Evolutionary conservation across 1,284 basidiomycete genomes (phyloP), one percentile per base, ranked within the genome.

Genomic region (Neolentinus lepideus): DNA sequence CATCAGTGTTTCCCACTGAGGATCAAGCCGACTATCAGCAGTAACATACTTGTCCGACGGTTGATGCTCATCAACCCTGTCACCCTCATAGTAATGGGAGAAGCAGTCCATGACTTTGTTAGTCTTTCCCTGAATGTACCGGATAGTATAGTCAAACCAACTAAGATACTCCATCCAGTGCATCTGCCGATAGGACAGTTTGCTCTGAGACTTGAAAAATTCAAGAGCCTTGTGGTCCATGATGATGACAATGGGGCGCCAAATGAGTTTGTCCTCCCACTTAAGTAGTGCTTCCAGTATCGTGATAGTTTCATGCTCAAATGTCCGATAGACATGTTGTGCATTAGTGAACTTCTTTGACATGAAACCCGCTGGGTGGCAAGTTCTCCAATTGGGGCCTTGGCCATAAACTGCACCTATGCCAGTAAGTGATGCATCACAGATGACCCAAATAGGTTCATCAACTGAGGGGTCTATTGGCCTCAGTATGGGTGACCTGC

Each of bases 1-100:
- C 16, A 52, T 56, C 16, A 56, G 48, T 43, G 57, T 56, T 29
- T 61, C 58, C 2, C 58, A 54, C 24, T 59, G 47, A 0, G 58
- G 58, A 47, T 61, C 60, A 11, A 61, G 53, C 0, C 54, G 43
- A 16, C 1, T n/a, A 50, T 61, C 60, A 12, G 43, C 14, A 22
- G 31, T 16, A 1, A 60, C 58, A 27, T 52, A 60, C 3, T 60
- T 52, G 27, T 31, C 16, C 24, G 11, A 12, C 2, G 26, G 16
- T 33, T 35, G 48, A 6, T 1, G 11, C 2, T 51, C 33, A 14
- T 36, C 22, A 6, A 24, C 14, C 3, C 14, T 31, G 25, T 55
- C 50, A 12, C 16, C 24, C 3, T 33, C 19, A 6, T 52, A 55
- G 50, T 52, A 55, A 2, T 35, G 47, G 3, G 54, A 55, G 14